Percentiles rank a stretch among this genome's conserved stretches.
Conservation (phyloP, 306 rosid species). For the Erythrophleum fordii region DNA sequence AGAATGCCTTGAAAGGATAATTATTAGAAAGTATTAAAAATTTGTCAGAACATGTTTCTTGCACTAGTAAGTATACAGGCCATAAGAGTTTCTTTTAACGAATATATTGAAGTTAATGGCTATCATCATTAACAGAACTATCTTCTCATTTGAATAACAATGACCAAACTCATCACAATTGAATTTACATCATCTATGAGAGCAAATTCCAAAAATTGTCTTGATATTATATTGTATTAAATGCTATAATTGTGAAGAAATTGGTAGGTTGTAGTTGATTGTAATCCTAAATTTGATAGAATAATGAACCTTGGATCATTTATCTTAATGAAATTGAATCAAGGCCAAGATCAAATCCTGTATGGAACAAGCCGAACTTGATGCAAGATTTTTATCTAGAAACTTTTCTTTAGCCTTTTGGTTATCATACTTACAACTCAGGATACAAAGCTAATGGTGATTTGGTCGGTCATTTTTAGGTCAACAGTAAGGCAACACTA, state of each 20-base stretch:
- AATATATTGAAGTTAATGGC: constrained; percentile 7
- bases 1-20: constrained; percentile 32
- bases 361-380: constrained; percentile 25
- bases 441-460: constrained; percentile 48
- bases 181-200: constrained; percentile 16
- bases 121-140: neutral
- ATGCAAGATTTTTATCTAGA: constrained; percentile 19
- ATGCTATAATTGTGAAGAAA: neutral
- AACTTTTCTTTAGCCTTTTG: constrained; percentile 13
- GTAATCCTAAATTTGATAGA: constrained; percentile 23
- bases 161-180: neutral
- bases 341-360: constrained; percentile 26
- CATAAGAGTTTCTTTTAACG: constrained; percentile 6
- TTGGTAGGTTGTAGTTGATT: neutral
- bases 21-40: constrained; percentile 8
- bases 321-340: neutral
- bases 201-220: constrained; percentile 9
- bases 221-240: constrained; percentile 5
- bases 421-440: constrained; percentile 25
- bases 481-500: constrained; percentile 90
- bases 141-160: neutral
- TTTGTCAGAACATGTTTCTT: constrained; percentile 7
- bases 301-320: constrained; percentile 10
- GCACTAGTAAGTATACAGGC: neutral
- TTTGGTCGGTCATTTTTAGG: constrained; percentile 59